Conservation (phyloP, 148 eudicot species). For the Talinum fruticosum region DNA sequence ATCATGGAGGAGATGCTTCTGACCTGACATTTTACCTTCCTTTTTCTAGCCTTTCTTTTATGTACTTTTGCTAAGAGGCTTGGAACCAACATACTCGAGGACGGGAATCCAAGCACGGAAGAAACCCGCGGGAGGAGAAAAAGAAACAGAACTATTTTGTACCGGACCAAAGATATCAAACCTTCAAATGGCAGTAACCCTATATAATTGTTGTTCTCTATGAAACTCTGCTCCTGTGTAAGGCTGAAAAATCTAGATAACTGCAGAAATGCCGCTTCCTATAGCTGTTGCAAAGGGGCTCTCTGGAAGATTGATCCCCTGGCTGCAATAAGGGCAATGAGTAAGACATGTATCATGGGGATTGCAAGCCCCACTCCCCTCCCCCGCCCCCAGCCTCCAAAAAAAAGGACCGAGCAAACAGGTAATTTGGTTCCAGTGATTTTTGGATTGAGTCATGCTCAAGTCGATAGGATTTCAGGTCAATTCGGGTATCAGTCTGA, state of each 20-base stretch:
- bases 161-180: constrained; percentile 22
- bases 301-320: constrained; percentile 58
- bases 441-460: neutral
- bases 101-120: neutral
- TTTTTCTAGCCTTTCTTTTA: constrained; percentile 18
- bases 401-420: neutral
- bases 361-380: neutral
- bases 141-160: constrained; percentile 15
- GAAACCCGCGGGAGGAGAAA: neutral
- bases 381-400: neutral
- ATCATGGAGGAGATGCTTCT: constrained; percentile 22
- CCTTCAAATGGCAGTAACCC: constrained; percentile 11
- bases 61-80: constrained; percentile 23
- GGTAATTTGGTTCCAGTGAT: neutral
- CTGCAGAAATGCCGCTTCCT: constrained; percentile 42
- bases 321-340: constrained; percentile 18
- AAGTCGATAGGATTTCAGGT: neutral
- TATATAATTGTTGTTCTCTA: constrained; percentile 13
- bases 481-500: neutral
- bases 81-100: constrained; percentile 6
- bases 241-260: constrained; percentile 31
- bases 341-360: neutral
- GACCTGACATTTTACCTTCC: neutral
- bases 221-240: constrained; percentile 3
- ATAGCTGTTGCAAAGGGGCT: constrained; percentile 51